Conservation (phyloP, 768 basidiomycete species). For the Suillus hirtellus region DNA sequence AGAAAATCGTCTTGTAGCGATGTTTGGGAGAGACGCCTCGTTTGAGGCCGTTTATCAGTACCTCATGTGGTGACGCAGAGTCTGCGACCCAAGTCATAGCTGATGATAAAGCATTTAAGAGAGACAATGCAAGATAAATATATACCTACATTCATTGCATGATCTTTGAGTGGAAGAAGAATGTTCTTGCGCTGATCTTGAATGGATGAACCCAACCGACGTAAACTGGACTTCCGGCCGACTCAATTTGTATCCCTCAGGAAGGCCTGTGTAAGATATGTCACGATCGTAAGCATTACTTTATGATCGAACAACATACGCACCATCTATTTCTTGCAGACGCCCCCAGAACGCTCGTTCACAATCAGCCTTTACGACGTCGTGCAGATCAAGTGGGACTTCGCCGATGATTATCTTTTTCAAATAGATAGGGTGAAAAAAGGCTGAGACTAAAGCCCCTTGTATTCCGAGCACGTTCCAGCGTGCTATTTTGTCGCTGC, state of each 20-base stretch:
- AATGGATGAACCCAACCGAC: conserved; percentile 56
- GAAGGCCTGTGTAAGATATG: conserved; percentile 39
- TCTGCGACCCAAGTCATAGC: conserved; percentile 74
- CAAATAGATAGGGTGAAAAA: conserved; percentile 66
- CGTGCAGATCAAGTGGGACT: conserved; percentile 44
- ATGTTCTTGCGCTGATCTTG: conserved; percentile 32
- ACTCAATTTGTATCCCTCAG: conserved; percentile 48
- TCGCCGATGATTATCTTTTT: conserved; percentile 71
- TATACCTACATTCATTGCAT: conserved; percentile 67
- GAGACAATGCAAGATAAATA: background rate
- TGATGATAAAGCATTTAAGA: conserved; percentile 27
- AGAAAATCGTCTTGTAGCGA: conserved; percentile 58
- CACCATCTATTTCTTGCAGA: conserved; percentile 46
- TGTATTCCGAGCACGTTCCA: conserved; percentile 88
- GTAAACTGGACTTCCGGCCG: conserved; percentile 62
- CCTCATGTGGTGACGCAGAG: conserved; percentile 47
- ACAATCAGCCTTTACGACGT: conserved; percentile 57
- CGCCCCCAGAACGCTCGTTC: conserved; percentile 65
- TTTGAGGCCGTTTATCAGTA: conserved; percentile 77
- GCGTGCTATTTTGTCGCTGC: conserved; percentile 90
- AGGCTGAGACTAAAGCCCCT: conserved; percentile 67
- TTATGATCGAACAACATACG: background rate
- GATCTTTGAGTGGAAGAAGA: conserved; percentile 39
- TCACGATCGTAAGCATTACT: background rate
- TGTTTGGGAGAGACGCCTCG: conserved; percentile 77